These are phyloP conservation scores for Globisporangium cylindrosporum DNA, from an alignment of 352 stramenopile species.

Conservation along the genomic window DNA sequence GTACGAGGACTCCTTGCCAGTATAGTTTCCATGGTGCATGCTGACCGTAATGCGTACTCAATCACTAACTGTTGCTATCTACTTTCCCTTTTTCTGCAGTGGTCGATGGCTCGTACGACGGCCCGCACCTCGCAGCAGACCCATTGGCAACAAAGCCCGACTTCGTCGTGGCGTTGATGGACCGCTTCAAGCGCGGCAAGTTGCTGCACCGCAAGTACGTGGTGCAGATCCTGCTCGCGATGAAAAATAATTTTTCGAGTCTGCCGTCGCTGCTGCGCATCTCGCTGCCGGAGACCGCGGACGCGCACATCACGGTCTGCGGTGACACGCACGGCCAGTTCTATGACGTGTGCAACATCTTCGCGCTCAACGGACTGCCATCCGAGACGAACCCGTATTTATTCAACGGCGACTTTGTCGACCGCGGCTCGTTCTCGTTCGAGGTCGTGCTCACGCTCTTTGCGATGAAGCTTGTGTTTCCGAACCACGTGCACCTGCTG, in stretches of 20 bases:
- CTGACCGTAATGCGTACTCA: not conserved
- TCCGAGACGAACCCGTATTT: slow-evolving; percentile 96
- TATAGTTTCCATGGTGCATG: not conserved
- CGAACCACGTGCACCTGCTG: slow-evolving; percentile 91
- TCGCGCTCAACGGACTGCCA: slow-evolving; percentile 96
- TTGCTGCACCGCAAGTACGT: slow-evolving; percentile 98
- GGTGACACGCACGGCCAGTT: slow-evolving; percentile 99
- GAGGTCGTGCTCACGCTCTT: slow-evolving; percentile 98
- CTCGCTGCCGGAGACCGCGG: slow-evolving; percentile 40
- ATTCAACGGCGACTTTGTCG: slow-evolving; percentile 99
- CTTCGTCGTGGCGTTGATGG: slow-evolving; percentile 91
- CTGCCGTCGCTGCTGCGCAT: slow-evolving; percentile 91
- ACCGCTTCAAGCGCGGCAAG: slow-evolving; percentile 97
- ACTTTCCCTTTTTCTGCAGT: slow-evolving; percentile 27
- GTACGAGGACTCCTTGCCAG: slow-evolving; percentile 20
- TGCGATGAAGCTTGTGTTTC: slow-evolving; percentile 95
- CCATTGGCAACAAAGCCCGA: slow-evolving; percentile 57
- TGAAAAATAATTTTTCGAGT: slow-evolving; percentile 89
- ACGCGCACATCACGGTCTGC: slow-evolving; percentile 93
- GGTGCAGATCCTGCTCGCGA: slow-evolving; percentile 92
- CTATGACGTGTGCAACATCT: slow-evolving; percentile 99
- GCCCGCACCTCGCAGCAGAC: slow-evolving; percentile 64
- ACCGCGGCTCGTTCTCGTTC: slow-evolving; percentile 98
- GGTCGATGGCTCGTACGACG: slow-evolving; percentile 80
- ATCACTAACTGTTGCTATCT: not conserved